A percentile compares a stretch with the other conserved stretches of the same genome.
phyloP scores from a whole-genome alignment of 78 protist species.

The Emiliania huxleyi region DNA sequence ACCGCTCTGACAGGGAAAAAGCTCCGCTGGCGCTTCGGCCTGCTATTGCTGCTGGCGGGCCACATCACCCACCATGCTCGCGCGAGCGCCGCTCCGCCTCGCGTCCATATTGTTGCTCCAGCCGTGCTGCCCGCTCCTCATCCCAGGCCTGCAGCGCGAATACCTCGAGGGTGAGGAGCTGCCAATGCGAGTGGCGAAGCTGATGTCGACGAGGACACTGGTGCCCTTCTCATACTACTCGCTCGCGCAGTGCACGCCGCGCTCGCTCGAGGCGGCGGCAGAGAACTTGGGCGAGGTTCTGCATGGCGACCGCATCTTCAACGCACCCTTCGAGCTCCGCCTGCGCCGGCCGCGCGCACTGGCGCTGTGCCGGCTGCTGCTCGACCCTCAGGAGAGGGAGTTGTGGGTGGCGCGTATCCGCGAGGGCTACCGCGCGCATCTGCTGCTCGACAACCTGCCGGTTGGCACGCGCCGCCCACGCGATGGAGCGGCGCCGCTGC shows the following conservation, averaged over 20 bases:
- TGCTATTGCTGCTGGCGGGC: too few relatives aligned
- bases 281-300: constrained; percentile 56
- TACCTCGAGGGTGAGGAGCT: background rate
- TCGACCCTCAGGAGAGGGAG: background rate
- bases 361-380: background rate
- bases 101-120: too few relatives aligned
- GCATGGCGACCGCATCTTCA: constrained; percentile 23
- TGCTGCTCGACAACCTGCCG: constrained; percentile 54
- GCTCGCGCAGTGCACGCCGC: constrained; percentile 36
- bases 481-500: background rate
- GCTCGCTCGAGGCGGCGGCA: background rate
- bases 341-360: background rate
- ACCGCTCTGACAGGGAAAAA: too few relatives aligned
- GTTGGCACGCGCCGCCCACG: background rate
- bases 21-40: too few relatives aligned
- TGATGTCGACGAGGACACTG: background rate
- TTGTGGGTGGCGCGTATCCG: background rate
- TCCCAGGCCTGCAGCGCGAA: background rate
- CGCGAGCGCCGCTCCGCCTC: too few relatives aligned
- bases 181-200: background rate
- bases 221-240: constrained; percentile 41
- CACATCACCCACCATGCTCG: too few relatives aligned
- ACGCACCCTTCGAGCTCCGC: constrained; percentile 25
- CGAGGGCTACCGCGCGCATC: constrained; percentile 44
- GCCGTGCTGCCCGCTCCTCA: too few relatives aligned